Evolutionary conservation across 2,329 filamentous ascomycete genomes (phyloP), one percentile per base, ranked within the genome.

Genomic region (Cladosporium sp.): DNA sequence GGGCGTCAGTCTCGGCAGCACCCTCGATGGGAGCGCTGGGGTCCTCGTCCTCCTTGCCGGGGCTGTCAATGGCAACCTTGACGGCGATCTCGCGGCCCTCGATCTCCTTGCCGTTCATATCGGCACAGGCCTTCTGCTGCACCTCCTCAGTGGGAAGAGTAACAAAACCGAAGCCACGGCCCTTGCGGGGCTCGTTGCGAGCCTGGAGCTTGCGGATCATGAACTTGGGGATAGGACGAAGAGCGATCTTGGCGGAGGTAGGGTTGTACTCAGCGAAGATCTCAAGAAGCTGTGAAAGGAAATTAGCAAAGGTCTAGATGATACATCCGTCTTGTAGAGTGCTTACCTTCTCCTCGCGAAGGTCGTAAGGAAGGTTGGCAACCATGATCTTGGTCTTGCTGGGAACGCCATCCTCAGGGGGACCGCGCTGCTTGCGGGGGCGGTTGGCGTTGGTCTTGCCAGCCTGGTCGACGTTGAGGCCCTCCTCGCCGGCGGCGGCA

Each of bases 381-480:
- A 99, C 95, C 95, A 99, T 99, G 83, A 99, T 92, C 91, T 99
- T 99, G 82, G 91, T 98, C 90, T 97, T 97, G 82, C 94, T 98
- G 72, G 95, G 90, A 77, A 99, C 92, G 73, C 95, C 95, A 79
- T 99, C 94, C 81, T 96, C 94, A 67, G 95, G 95, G 71, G 95
- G 95, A 70, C 95, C 95, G 80, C 95, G 93, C 88, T 97, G 88
- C 83, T 88, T 89, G 79, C 86, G 87, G 73, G 85, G 82, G 74
- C 84, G 84, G 68, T 79, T 82, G 72, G 80, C 81, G 73, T 81
- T 83, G 70, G 81, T 75, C 75, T 78, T 78, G 70, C 77, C 75
- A 66, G 73, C 69, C 77, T 73, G 68, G 73, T 81, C 79, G 63
- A 71, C 71, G 50, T 70, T 73, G 68, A 84, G 83, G 64, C 78